A percentile compares a stretch with the other conserved stretches of the same genome.
These are phyloP conservation scores for Dactylellina sp. DNA, from an alignment of 2,329 filamentous ascomycete genomes.

Conservation along the genomic window DNA sequence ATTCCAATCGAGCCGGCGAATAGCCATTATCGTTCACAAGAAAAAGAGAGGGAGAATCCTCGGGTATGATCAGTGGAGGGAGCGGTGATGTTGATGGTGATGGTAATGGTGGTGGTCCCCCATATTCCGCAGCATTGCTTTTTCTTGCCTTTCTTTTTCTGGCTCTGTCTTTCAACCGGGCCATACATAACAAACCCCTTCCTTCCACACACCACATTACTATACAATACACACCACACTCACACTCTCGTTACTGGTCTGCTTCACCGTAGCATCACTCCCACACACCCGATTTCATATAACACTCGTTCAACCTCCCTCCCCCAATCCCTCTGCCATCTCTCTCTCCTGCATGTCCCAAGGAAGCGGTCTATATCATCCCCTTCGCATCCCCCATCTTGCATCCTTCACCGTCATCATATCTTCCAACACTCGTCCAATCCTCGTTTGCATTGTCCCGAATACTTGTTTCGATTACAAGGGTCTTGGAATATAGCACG, in stretches of 20 bases:
- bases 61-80: slow-evolving; percentile 17
- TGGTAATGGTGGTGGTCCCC: slow-evolving; percentile 25
- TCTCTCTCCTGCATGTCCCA: slow-evolving; percentile 42
- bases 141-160: not conserved
- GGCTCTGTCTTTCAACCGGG: slow-evolving; percentile 12
- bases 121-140: slow-evolving; percentile 14
- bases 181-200: slow-evolving; percentile 13
- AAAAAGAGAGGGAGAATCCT: slow-evolving; percentile 22
- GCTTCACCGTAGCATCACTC: slow-evolving; percentile 17
- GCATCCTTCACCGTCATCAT: slow-evolving; percentile 33
- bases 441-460: slow-evolving; percentile 53
- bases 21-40: slow-evolving; percentile 6
- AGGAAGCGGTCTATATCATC: slow-evolving; percentile 55
- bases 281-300: slow-evolving; percentile 28
- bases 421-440: slow-evolving; percentile 39
- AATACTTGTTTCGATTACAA: slow-evolving; percentile 53
- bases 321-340: slow-evolving; percentile 23
- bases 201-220: not conserved
- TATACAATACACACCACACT: slow-evolving; percentile 17
- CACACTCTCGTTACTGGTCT: slow-evolving; percentile 18
- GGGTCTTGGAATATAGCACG: slow-evolving; percentile 54
- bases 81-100: too few relatives aligned
- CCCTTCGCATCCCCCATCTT: slow-evolving; percentile 49
- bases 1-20: slow-evolving; percentile 42
- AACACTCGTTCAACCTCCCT: slow-evolving; percentile 44